phyloP scores from a whole-genome alignment of 768 basidiomycete genomes.

The Pulveroboletus sp. region DNA sequence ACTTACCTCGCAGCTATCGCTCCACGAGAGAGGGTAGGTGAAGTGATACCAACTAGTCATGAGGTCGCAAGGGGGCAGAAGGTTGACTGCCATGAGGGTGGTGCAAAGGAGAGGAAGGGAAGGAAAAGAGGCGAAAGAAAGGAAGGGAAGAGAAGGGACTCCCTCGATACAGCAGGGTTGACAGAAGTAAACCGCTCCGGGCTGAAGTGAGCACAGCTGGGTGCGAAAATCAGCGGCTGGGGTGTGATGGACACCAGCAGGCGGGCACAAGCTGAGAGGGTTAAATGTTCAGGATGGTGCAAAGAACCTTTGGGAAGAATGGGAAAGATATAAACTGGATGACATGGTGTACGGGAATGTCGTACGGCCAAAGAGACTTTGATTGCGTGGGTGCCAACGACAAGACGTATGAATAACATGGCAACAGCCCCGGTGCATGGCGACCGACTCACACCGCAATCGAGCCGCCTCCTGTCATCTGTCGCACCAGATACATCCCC shows the following conservation, averaged over 20 bases:
- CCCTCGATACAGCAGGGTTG: conserved; percentile 5
- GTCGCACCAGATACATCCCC: conserved; percentile 68
- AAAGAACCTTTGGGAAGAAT: not conserved
- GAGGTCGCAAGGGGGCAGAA: conserved; percentile 9
- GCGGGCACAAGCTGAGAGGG: not conserved
- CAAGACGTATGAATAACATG: not conserved
- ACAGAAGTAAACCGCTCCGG: not conserved
- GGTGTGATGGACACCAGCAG: conserved; percentile 8
- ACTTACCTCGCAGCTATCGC: conserved; percentile 43
- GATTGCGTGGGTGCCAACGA: not conserved
- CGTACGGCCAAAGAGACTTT: not conserved
- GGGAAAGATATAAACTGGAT: not conserved
- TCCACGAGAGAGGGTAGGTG: conserved; percentile 33
- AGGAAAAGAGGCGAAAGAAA: conserved; percentile 8
- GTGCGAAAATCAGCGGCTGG: conserved; percentile 6
- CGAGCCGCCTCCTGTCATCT: conserved; percentile 58
- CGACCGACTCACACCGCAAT: conserved; percentile 19
- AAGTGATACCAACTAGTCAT: conserved; percentile 18
- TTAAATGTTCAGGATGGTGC: not conserved
- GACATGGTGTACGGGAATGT: not conserved
- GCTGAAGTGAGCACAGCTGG: not conserved
- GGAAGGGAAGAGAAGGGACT: conserved; percentile 4
- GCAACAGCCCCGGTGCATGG: not conserved
- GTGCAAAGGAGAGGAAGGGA: conserved; percentile 14
- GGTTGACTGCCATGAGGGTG: conserved; percentile 17